Percentiles rank a stretch among this genome's conserved stretches.
Conservation (phyloP, 106 monocot species). For the Xerophyta viscosa region DNA sequence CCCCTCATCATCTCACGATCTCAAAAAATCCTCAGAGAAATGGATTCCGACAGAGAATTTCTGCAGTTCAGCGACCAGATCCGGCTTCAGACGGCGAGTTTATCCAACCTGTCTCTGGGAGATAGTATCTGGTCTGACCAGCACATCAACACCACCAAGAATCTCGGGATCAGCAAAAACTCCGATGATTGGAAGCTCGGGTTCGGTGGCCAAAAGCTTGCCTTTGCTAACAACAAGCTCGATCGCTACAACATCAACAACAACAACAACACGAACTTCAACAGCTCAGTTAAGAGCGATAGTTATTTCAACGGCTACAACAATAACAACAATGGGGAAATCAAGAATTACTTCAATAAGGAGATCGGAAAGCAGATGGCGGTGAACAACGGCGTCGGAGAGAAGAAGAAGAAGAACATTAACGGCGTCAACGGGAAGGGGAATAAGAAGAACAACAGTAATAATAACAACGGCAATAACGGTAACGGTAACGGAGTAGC, state of each 20-base stretch:
- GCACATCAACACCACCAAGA: too few species aligned
- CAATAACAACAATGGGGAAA: slow-evolving; percentile 18
- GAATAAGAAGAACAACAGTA: slow-evolving; percentile 23
- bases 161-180: neutral
- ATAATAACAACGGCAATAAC: slow-evolving; percentile 12
- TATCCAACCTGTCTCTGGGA: slow-evolving; percentile 68
- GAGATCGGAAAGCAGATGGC: slow-evolving; percentile 25
- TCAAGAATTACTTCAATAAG: slow-evolving; percentile 68
- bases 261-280: slow-evolving; percentile 7
- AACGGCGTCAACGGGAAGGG: slow-evolving; percentile 4
- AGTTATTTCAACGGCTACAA: slow-evolving; percentile 9
- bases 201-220: slow-evolving; percentile 33
- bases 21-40: too few species aligned
- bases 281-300: neutral
- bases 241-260: slow-evolving; percentile 22
- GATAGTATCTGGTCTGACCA: slow-evolving; percentile 75
- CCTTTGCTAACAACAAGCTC: slow-evolving; percentile 33
- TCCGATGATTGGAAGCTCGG: slow-evolving; percentile 35
- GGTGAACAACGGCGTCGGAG: slow-evolving; percentile 5
- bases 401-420: slow-evolving; percentile 18
- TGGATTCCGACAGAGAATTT: slow-evolving; percentile 43
- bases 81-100: slow-evolving; percentile 59
- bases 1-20: too few species aligned
- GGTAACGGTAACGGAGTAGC: slow-evolving; percentile 9
- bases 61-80: slow-evolving; percentile 92